Conservation (phyloP, 2,329 filamentous ascomycete genomes). For the Epichloe sp. region DNA sequence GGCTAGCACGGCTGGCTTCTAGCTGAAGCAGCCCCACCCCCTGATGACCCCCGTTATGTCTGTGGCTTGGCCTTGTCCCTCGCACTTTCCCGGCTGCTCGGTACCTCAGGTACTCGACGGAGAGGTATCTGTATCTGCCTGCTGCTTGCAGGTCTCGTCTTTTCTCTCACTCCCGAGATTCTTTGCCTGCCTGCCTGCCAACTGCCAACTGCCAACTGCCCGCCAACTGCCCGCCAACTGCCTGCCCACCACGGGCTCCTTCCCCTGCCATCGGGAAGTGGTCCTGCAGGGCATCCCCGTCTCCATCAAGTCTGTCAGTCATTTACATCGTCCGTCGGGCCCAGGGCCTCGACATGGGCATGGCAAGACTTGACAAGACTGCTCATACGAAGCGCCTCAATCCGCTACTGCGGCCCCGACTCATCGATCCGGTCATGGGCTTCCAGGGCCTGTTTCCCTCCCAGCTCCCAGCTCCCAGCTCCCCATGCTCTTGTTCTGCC, state of each 20-base stretch:
- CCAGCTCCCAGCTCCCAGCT: not conserved
- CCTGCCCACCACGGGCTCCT: not conserved
- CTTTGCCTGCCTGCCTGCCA: not conserved
- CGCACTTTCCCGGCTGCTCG: slow-evolving; percentile 4
- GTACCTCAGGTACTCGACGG: slow-evolving; percentile 1
- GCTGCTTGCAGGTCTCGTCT: too few species aligned
- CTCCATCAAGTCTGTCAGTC: too few species aligned
- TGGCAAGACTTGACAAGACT: not conserved
- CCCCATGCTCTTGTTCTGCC: not conserved
- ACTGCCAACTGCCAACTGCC: too few species aligned
- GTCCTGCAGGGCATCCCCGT: slow-evolving; percentile 2
- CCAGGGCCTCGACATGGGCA: not conserved
- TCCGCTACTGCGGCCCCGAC: slow-evolving; percentile 1
- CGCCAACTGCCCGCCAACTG: too few species aligned
- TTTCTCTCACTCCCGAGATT: too few species aligned
- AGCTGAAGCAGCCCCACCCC: too few species aligned
- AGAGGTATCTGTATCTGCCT: not conserved
- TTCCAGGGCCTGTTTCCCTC: not conserved
- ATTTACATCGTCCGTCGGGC: not conserved
- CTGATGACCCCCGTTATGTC: too few species aligned
- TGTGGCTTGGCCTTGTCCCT: not conserved
- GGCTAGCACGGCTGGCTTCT: too few species aligned
- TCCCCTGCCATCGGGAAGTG: slow-evolving; percentile 3
- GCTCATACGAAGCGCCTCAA: not conserved
- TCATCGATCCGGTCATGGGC: not conserved